Conservation (phyloP, 805 yeast genomes). For the Saturnispora kantuleensis region DNA sequence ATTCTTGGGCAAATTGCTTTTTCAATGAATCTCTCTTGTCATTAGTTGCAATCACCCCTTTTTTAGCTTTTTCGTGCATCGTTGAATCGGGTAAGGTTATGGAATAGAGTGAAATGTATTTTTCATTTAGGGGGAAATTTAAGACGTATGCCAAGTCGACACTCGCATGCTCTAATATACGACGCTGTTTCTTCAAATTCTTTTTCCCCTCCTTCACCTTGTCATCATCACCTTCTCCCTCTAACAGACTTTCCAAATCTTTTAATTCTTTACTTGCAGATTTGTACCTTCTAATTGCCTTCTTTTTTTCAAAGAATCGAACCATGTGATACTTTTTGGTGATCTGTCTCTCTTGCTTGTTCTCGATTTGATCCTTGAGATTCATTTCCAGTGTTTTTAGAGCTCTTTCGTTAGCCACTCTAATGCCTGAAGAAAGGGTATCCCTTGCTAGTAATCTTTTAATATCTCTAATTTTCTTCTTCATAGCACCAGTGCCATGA, state of each 20-base stretch:
- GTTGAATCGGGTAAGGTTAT: slow-evolving; percentile 27
- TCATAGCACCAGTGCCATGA: slow-evolving; percentile 43
- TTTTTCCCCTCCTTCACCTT: slow-evolving; percentile 20
- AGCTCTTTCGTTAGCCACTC: slow-evolving; percentile 38
- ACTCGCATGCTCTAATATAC: slow-evolving; percentile 45
- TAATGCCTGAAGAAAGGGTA: slow-evolving; percentile 44
- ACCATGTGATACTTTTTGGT: slow-evolving; percentile 85
- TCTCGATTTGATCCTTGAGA: slow-evolving; percentile 31
- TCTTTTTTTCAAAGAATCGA: slow-evolving; percentile 81
- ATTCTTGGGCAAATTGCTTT: slow-evolving; percentile 40
- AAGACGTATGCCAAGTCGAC: slow-evolving; percentile 67
- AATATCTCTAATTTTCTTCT: slow-evolving; percentile 80
- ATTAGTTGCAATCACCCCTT: slow-evolving; percentile 36
- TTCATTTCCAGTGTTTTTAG: slow-evolving; percentile 40
- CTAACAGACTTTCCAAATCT: slow-evolving; percentile 23
- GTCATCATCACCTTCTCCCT: slow-evolving; percentile 13
- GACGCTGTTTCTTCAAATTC: slow-evolving; percentile 31
- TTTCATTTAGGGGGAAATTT: slow-evolving; percentile 68
- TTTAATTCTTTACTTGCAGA: slow-evolving; percentile 33
- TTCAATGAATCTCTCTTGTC: slow-evolving; percentile 36
- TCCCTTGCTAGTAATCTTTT: slow-evolving; percentile 56
- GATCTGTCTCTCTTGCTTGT: slow-evolving; percentile 32
- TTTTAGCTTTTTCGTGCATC: slow-evolving; percentile 27
- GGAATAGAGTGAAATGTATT: slow-evolving; percentile 74
- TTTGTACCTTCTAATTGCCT: slow-evolving; percentile 65